phyloP scores from a whole-genome alignment of 768 basidiomycete genomes.

The Hirschioporus abietinus region DNA sequence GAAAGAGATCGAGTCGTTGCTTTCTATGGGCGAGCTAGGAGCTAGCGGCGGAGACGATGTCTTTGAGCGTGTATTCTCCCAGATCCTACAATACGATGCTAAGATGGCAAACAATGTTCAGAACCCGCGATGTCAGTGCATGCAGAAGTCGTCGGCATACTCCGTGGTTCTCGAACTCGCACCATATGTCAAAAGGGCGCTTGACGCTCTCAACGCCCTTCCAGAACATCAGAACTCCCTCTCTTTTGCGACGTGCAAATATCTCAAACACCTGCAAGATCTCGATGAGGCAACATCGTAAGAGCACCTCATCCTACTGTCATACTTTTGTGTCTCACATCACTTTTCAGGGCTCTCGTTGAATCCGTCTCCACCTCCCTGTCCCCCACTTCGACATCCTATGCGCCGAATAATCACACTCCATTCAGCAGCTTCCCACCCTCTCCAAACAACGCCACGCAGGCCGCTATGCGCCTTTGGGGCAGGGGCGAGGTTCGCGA shows the following conservation, averaged over 20 bases:
- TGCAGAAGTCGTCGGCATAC: conserved; percentile 1
- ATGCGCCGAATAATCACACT: not conserved
- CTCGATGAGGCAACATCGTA: conserved; percentile 1
- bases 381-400: not conserved
- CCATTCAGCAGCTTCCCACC: not conserved
- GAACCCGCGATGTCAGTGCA: not conserved
- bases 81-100: not conserved
- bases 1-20: not conserved
- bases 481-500: not conserved
- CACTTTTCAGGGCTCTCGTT: not conserved
- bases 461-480: not conserved
- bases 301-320: not conserved
- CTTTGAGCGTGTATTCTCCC: not conserved
- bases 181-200: not conserved
- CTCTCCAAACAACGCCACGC: not conserved
- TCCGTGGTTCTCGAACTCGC: not conserved
- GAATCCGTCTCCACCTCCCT: not conserved
- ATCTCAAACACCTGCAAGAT: not conserved
- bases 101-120: not conserved
- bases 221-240: not conserved
- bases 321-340: not conserved
- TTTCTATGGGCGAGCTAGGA: not conserved
- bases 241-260: not conserved
- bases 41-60: not conserved
- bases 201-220: conserved; percentile 2